Evolutionary conservation across 495 filamentous ascomycete species (phyloP), one percentile per base, ranked within the genome.

Genomic region (Jackrogersella minutella): DNA sequence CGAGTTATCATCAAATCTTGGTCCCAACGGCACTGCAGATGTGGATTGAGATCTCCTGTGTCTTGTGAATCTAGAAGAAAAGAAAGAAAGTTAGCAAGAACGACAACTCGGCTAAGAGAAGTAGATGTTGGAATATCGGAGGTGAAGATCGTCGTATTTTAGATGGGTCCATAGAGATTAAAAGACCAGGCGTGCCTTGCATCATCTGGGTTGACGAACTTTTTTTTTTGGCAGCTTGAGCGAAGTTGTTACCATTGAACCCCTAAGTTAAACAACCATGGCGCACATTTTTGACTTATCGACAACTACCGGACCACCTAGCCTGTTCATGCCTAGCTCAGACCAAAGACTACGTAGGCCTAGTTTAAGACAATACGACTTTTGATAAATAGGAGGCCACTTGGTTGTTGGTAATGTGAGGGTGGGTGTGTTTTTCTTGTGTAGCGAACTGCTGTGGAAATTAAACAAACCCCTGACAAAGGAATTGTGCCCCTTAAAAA

Each of bases 91-190:
- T 74, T 68, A 70, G 66, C 41, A 60, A 56, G 56, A 62, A 26
- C 7, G 44, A 39, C 41, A 49, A 50, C 14, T 46, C 24, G 19
- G 16, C 46, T 41, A 26, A 68, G 57, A 58, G 6, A 43, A 40
- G 49, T 44, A 71, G 52, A 62, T 47, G 65, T 53, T 26, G 36
- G 47, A 40, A 55, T 33, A 54, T 54, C 52, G 65, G 46, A 67
- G 51, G 65, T 53, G 65, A 69, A 30, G 72, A 74, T 74, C 69
- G 65, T 21, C 70, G 47, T 39, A 40, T 57, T n/a, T 70, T 62
- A 16, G 57, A 69, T 69, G 66, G 66, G 66, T 64, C 66, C 37
- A 52, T 36, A 69, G 66, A 69, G 66, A 69, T 65, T 69, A 69
- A 69, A 69, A 59, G 65, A 19, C 54, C 52, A 53, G 57, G 62